Conservation (phyloP, 495 filamentous ascomycete species). For the Glarea lozoyensis region DNA sequence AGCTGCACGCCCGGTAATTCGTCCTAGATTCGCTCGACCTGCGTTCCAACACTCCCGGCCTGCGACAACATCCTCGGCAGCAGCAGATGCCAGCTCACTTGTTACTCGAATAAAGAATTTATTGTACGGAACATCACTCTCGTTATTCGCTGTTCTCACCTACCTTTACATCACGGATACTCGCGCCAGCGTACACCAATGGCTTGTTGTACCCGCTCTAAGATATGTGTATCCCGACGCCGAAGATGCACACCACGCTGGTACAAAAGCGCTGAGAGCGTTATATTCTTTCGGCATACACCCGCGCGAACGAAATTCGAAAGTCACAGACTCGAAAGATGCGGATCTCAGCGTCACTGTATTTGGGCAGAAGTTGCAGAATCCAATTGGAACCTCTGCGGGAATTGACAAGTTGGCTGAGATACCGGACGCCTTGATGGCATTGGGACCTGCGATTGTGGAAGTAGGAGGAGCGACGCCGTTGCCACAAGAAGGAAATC, state of each 20-base stretch:
- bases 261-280: constrained; percentile 57
- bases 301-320: constrained; percentile 58
- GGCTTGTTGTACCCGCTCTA: constrained; percentile 65
- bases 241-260: constrained; percentile 81
- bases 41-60: constrained; percentile 22
- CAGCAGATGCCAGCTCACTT: constrained; percentile 25
- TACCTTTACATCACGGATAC: constrained; percentile 88
- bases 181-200: constrained; percentile 74
- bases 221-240: constrained; percentile 69
- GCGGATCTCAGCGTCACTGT: constrained; percentile 42
- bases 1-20: constrained; percentile 10
- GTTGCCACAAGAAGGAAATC: constrained; percentile 76
- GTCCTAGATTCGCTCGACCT: not conserved
- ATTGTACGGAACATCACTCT: constrained; percentile 47
- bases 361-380: constrained; percentile 69
- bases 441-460: constrained; percentile 70
- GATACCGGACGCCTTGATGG: constrained; percentile 72
- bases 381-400: constrained; percentile 86
- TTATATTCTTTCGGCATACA: constrained; percentile 58
- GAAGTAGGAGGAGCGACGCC: constrained; percentile 91
- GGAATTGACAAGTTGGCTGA: constrained; percentile 92
- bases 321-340: constrained; percentile 7
- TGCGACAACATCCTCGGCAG: constrained; percentile 28
- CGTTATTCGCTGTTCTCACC: constrained; percentile 36
- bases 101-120: constrained; percentile 36